Percentiles rank a stretch among this genome's conserved stretches.
phyloP scores from a whole-genome alignment of 1,284 basidiomycete species.

The Flammula alnicola region DNA sequence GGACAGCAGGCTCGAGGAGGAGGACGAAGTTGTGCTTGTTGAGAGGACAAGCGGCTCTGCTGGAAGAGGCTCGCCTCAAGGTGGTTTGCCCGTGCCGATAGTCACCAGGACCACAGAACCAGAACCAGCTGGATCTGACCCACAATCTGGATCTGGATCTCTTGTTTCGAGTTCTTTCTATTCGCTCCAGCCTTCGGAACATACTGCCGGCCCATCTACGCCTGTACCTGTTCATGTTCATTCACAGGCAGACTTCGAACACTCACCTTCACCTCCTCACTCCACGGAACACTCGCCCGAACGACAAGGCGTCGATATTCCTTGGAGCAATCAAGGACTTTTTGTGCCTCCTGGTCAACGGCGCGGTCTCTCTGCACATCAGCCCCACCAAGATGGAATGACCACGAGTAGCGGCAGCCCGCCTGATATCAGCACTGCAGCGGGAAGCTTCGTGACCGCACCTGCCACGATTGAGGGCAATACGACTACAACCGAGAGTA shows the following conservation, averaged over 20 bases:
- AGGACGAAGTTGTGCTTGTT: conserved; percentile 15
- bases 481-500: conserved; percentile 39
- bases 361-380: conserved; percentile 8
- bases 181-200: conserved; percentile 24
- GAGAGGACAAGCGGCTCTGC: conserved; percentile 8
- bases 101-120: conserved; percentile 11
- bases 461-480: conserved; percentile 60
- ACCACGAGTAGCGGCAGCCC: conserved; percentile 38
- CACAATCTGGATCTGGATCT: conserved; percentile 17
- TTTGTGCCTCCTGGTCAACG: conserved; percentile 10
- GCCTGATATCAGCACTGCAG: conserved; percentile 68
- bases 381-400: conserved; percentile 18
- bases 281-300: conserved; percentile 20
- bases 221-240: conserved; percentile 12
- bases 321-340: conserved; percentile 15
- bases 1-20: conserved; percentile 20
- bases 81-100: conserved; percentile 13
- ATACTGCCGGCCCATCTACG: conserved; percentile 25
- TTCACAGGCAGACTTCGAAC: conserved; percentile 1
- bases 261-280: conserved; percentile 10
- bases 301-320: conserved; percentile 27
- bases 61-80: conserved; percentile 14
- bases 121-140: conserved; percentile 6
- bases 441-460: conserved; percentile 67
- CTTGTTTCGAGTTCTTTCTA: conserved; percentile 22